Conservation (phyloP, 1,284 basidiomycete species). For the Cerioporus squamosus region DNA sequence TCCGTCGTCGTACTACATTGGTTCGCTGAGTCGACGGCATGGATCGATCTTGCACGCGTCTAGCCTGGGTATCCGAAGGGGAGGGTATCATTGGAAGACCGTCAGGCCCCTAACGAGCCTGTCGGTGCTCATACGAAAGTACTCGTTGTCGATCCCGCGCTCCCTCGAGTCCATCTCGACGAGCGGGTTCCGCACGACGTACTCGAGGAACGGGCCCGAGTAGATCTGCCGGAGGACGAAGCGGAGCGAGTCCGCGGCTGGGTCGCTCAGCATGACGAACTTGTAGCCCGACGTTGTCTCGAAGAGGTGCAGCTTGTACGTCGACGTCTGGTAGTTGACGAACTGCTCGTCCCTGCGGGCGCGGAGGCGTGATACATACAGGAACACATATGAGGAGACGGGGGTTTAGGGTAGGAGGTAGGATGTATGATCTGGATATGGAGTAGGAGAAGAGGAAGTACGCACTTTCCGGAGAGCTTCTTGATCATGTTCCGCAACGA, state of each 20-base stretch:
- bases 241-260: conserved; percentile 80
- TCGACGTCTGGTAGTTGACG: conserved; percentile 87
- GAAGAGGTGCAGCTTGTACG: conserved; percentile 93
- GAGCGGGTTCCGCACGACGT: conserved; percentile 91
- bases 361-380: conserved; percentile 1
- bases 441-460: conserved; percentile 13
- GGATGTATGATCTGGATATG: background rate
- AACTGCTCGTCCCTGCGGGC: conserved; percentile 83
- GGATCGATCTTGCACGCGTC: no score
- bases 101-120: conserved; percentile 72
- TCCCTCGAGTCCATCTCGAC: conserved; percentile 80
- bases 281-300: conserved; percentile 95
- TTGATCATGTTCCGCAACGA: conserved; percentile 94
- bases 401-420: background rate
- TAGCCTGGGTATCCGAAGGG: no score
- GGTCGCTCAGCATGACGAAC: conserved; percentile 93
- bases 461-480: conserved; percentile 86
- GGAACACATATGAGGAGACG: background rate
- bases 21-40: no score
- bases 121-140: conserved; percentile 85
- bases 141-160: conserved; percentile 89
- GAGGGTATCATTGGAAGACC: conserved; percentile 43
- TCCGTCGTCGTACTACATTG: no score
- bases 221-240: conserved; percentile 89
- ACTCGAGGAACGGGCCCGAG: conserved; percentile 92